These are phyloP conservation scores for Aristolochia fimbriata DNA, from an alignment of 164 flowering plant species.

Conservation along the genomic window DNA sequence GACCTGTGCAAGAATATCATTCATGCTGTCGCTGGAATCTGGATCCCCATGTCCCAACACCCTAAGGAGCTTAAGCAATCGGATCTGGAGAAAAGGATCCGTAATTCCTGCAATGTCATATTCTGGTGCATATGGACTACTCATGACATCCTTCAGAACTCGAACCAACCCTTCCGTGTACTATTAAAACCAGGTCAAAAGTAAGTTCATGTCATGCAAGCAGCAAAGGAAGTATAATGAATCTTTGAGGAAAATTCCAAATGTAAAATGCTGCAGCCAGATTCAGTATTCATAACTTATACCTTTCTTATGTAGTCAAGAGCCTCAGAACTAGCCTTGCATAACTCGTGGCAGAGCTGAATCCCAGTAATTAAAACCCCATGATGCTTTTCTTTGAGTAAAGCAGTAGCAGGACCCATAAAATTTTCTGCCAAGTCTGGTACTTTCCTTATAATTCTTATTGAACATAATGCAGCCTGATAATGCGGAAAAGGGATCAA, in stretches of 20 bases:
- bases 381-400: conserved; percentile 96
- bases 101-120: conserved; percentile 94
- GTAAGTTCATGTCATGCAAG: conserved; percentile 1
- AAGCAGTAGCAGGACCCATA: conserved; percentile 64
- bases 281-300: conserved; percentile 4
- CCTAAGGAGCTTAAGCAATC: conserved; percentile 74
- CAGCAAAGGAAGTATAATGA: background rate
- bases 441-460: conserved; percentile 90
- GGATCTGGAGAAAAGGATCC: conserved; percentile 94
- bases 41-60: conserved; percentile 90
- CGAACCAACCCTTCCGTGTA: conserved; percentile 78
- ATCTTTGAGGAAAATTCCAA: too few relatives aligned
- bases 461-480: conserved; percentile 91
- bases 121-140: conserved; percentile 95
- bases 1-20: conserved; percentile 99
- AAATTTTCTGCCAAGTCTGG: conserved; percentile 97
- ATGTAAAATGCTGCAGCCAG: background rate
- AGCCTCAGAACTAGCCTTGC: conserved; percentile 84
- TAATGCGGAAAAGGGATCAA: background rate
- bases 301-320: conserved; percentile 90
- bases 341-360: conserved; percentile 90
- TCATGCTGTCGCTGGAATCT: conserved; percentile 94
- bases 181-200: conserved; percentile 33
- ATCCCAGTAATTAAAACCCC: conserved; percentile 86
- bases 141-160: conserved; percentile 73